Evolutionary conservation across 768 basidiomycete genomes (phyloP), one percentile per base, ranked within the genome.

Genomic region (Kwoniella botswanensis): DNA sequence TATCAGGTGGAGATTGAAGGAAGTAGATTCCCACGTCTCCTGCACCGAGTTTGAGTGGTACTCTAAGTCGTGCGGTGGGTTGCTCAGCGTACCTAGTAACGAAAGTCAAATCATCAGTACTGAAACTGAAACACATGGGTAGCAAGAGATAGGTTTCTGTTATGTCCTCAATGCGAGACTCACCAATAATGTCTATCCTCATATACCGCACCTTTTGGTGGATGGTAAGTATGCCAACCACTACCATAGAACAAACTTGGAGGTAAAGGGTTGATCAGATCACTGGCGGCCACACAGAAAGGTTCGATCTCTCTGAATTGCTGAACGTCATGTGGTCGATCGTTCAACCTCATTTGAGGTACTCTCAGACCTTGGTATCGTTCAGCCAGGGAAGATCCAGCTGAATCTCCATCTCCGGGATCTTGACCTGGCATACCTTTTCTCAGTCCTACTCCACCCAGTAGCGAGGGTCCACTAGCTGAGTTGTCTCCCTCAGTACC

Each of bases 251-350:
- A 98, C 75, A 98, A 85, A 41, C 92, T 93, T 0, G 91, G 89
- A n/a, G 96, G 96, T 0, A 98, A 87, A 1, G 97, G 97, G 85
- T 98, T 98, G 84, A 99, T 93, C 63, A 98, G 87, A 82, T 99
- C 95, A 84, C 98, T 96, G n/a, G 97, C 97, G 22, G 90, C 91
- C 0, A 93, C 94, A 83, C 97, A 98, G 85, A 88, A 94, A 7
- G 96, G 97, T 50, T 89, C 87, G 62, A 96, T 88, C 83, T 98
- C 97, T 81, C 92, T 89, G 82, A 91, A 96, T 65, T 84, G 77
- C 35, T 81, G 72, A 29, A 86, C 79, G 67, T 84, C 84, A 68
- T 84, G 84, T 3, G 88, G 86, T 35, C 82, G 76, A 74, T 86
- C 85, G 69, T 87, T 88, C 82, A 98, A 90, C 9, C 93, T 88